These are phyloP conservation scores for Excoecaria cochinchinensis DNA, from an alignment of 345 rosid species.

Conservation along the genomic window DNA sequence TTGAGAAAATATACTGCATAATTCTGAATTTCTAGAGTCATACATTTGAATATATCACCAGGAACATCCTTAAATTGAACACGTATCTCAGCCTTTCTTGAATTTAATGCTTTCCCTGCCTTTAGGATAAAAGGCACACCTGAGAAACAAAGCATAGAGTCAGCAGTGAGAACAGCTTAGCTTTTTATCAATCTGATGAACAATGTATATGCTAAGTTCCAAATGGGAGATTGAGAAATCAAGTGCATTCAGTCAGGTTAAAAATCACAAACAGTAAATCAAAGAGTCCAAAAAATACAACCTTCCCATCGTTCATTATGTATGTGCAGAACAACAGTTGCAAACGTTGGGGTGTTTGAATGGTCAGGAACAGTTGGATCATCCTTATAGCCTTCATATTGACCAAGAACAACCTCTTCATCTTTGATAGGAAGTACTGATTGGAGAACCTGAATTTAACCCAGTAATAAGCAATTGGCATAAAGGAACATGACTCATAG, in stretches of 20 bases:
- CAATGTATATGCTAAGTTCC: conserved; percentile 1
- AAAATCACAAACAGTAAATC: neutral
- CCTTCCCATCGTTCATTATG: conserved; percentile 99
- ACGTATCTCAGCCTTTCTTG: conserved; percentile 98
- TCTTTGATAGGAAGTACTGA: conserved; percentile 87
- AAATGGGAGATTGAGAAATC: conserved; percentile 9
- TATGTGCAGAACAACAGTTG: conserved; percentile 73
- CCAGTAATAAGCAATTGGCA: conserved; percentile 18
- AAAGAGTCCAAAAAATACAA: conserved; percentile 27
- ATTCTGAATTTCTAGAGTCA: conserved; percentile 16
- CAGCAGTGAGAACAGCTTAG: conserved; percentile 9
- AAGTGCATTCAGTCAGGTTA: neutral
- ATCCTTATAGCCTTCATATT: conserved; percentile 83
- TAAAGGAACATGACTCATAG: neutral
- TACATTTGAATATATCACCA: conserved; percentile 93
- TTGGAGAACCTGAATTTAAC: conserved; percentile 74
- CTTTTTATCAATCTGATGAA: neutral
- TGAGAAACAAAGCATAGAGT: conserved; percentile 31
- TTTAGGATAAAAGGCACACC: conserved; percentile 95
- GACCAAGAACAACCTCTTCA: conserved; percentile 96
- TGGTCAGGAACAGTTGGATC: conserved; percentile 93
- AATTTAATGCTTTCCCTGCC: conserved; percentile 97
- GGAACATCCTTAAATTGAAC: conserved; percentile 99
- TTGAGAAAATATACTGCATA: conserved; percentile 1
- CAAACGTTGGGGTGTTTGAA: conserved; percentile 96